Evolutionary conservation across 805 yeast species (phyloP).

Genomic region (Yamadazyma takamatsuzukensis): DNA sequence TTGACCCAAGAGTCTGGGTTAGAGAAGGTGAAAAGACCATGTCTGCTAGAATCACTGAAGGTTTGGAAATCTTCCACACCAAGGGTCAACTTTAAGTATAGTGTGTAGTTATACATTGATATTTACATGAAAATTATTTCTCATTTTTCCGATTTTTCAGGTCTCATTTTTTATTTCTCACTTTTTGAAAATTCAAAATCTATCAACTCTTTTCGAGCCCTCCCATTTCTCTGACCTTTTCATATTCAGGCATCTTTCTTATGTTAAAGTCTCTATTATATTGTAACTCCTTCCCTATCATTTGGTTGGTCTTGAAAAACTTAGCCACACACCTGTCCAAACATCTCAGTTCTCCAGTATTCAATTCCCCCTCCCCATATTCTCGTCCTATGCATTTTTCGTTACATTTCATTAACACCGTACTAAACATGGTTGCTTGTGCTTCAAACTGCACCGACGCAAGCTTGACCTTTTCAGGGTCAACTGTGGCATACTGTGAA

Average conservation of each 20-base stretch:
- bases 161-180: no score
- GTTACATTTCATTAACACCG: constrained; percentile 60
- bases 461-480: constrained; percentile 55
- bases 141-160: no score
- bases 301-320: constrained; percentile 68
- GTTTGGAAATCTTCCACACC: constrained; percentile 84
- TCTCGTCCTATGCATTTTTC: constrained; percentile 81
- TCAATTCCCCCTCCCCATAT: constrained; percentile 79
- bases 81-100: constrained; percentile 45
- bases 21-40: constrained; percentile 99
- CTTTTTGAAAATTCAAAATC: no score
- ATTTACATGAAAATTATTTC: no score
- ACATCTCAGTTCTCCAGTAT: constrained; percentile 81
- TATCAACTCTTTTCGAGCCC: no score
- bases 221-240: constrained; percentile 24
- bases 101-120: no score
- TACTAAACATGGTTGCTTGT: constrained; percentile 52
- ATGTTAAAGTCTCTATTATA: constrained; percentile 18
- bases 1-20: constrained; percentile 99
- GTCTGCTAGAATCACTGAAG: constrained; percentile 79
- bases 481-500: constrained; percentile 41
- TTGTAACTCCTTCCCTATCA: constrained; percentile 53
- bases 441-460: constrained; percentile 72
- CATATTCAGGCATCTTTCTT: constrained; percentile 38
- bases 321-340: constrained; percentile 84